These are phyloP conservation scores for Vitis hybrid DNA, from an alignment of 177 flowering plant genomes.

Conservation along the genomic window DNA sequence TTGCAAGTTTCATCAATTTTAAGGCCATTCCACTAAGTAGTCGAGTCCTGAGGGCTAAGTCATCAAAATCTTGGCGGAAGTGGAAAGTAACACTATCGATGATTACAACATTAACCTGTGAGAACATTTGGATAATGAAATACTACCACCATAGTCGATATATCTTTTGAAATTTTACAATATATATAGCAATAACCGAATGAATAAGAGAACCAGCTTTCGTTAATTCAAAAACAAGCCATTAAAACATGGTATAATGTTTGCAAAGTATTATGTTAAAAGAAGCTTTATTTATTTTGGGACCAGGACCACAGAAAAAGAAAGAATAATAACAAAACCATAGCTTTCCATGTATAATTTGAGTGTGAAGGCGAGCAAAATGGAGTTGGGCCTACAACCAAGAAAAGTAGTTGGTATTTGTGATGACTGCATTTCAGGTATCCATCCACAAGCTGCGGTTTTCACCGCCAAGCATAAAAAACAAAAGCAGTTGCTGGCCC, in stretches of 20 bases:
- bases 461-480: background rate
- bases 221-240: background rate
- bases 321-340: background rate
- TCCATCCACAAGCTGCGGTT: background rate
- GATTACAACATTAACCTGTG: conserved; percentile 74
- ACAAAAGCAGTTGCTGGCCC: background rate
- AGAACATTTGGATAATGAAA: conserved; percentile 5
- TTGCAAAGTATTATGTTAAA: no score
- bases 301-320: no score
- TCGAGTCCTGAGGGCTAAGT: conserved; percentile 82
- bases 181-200: background rate
- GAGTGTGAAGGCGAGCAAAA: background rate
- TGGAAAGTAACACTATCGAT: conserved; percentile 89
- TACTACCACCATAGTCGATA: background rate
- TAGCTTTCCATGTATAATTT: no score
- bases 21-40: conserved; percentile 71
- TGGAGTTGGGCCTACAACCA: background rate
- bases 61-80: conserved; percentile 93
- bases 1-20: conserved; percentile 87
- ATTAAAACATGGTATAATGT: no score
- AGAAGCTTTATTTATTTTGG: background rate
- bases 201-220: background rate
- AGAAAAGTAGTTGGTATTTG: background rate
- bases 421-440: background rate
- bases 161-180: background rate